Conservation (phyloP, 176 grass and related monocot species). For the Aegilops umbellulata region DNA sequence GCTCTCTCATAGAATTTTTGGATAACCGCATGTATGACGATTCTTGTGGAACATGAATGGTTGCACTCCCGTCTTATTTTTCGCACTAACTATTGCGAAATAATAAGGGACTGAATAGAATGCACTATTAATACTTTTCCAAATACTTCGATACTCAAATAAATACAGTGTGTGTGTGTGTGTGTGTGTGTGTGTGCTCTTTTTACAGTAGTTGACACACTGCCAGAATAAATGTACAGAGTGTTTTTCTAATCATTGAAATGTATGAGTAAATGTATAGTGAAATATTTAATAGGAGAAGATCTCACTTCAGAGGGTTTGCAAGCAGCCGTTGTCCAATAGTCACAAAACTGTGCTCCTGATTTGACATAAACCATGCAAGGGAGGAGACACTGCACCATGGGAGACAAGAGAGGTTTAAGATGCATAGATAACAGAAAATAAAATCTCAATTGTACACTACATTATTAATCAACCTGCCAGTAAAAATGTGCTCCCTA, state of each 20-base stretch:
- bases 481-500: slow-evolving; percentile 98
- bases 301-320: slow-evolving; percentile 80
- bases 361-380: slow-evolving; percentile 99
- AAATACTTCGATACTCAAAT: too few species aligned
- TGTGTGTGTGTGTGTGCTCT: too few species aligned
- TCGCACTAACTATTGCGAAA: too few species aligned
- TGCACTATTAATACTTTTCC: too few species aligned
- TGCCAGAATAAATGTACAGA: not conserved
- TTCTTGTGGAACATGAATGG: too few species aligned
- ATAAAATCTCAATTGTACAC: slow-evolving; percentile 19
- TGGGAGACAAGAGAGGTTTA: slow-evolving; percentile 27
- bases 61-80: too few species aligned
- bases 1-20: too few species aligned
- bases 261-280: not conserved
- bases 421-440: slow-evolving; percentile 27
- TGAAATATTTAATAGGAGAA: not conserved
- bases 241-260: not conserved
- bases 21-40: too few species aligned
- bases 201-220: too few species aligned
- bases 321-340: slow-evolving; percentile 87
- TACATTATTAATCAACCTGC: slow-evolving; percentile 53
- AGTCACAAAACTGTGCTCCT: slow-evolving; percentile 97
- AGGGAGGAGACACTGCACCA: slow-evolving; percentile 89
- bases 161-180: too few species aligned
- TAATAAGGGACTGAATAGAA: too few species aligned